Conservation (phyloP, 2,329 filamentous ascomycete species). For the Trichoderma koningii region DNA sequence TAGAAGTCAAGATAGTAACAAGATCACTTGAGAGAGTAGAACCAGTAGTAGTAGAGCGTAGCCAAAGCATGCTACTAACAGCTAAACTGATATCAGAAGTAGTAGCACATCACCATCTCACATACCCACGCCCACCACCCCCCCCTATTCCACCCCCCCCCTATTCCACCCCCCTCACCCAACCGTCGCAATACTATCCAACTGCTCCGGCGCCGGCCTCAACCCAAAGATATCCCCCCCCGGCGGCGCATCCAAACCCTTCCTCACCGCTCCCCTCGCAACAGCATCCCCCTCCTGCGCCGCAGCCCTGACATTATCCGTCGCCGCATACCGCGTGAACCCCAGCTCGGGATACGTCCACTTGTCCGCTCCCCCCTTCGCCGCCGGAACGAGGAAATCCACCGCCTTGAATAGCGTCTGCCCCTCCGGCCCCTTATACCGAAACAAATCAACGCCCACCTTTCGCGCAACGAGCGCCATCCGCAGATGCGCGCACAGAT, state of each 20-base stretch:
- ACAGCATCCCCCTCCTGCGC: slow-evolving; percentile 31
- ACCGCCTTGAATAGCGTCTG: slow-evolving; percentile 33
- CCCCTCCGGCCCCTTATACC: slow-evolving; percentile 31
- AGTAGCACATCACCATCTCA: too few species aligned
- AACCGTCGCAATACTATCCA: slow-evolving; percentile 32
- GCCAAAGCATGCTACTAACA: too few species aligned
- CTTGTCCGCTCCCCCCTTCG: slow-evolving; percentile 23
- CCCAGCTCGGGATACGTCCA: slow-evolving; percentile 34
- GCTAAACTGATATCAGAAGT: too few species aligned
- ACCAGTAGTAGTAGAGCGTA: too few species aligned
- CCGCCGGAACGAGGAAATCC: slow-evolving; percentile 34
- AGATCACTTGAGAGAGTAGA: too few species aligned
- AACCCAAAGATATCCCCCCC: slow-evolving; percentile 34
- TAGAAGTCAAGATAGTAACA: too few species aligned
- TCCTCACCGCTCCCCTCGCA: slow-evolving; percentile 28
- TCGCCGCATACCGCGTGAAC: slow-evolving; percentile 34
- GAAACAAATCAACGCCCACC: slow-evolving; percentile 33
- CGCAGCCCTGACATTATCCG: slow-evolving; percentile 34
- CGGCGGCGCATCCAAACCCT: slow-evolving; percentile 29
- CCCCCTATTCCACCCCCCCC: too few species aligned
- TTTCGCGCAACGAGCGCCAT: slow-evolving; percentile 31
- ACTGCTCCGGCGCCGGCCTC: slow-evolving; percentile 35
- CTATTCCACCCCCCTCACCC: not conserved
- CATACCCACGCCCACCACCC: too few species aligned
- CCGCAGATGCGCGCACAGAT: slow-evolving; percentile 31